Percentiles rank a stretch among this genome's conserved stretches.
Conservation (phyloP, 176 grass and related monocot species). For the Zoysia pacifica region DNA sequence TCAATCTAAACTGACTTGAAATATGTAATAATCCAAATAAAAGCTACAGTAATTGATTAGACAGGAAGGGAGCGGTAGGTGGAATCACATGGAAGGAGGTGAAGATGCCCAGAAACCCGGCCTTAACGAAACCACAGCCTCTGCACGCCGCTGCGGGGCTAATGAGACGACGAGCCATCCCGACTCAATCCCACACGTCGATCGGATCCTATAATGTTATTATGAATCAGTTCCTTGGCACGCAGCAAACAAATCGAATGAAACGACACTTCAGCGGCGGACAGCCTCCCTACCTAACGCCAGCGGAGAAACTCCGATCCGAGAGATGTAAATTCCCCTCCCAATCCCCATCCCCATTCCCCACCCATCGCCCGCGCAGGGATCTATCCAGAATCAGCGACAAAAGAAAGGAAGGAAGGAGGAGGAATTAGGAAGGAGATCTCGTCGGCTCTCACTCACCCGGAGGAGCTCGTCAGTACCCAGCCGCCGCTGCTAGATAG, state of each 20-base stretch:
- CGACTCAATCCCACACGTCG: constrained; percentile 27
- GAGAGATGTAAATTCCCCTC: neutral
- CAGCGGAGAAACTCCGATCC: too few relatives aligned
- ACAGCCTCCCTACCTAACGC: too few relatives aligned
- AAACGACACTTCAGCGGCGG: neutral
- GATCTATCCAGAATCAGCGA: too few relatives aligned
- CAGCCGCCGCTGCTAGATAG: neutral
- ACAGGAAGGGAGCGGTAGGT: constrained; percentile 43
- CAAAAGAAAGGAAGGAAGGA: too few relatives aligned
- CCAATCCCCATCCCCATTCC: too few relatives aligned
- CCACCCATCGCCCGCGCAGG: too few relatives aligned
- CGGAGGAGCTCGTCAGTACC: neutral
- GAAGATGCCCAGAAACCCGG: constrained; percentile 76
- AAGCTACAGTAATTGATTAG: neutral
- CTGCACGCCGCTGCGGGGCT: constrained; percentile 69
- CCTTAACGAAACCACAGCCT: constrained; percentile 75
- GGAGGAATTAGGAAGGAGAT: too few relatives aligned
- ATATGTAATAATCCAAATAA: constrained; percentile 2
- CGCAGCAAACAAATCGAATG: constrained; percentile 22
- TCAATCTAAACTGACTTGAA: constrained; percentile 16
- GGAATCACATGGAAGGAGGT: constrained; percentile 91
- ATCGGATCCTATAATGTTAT: constrained; percentile 12
- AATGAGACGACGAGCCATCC: constrained; percentile 89
- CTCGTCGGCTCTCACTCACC: too few relatives aligned
- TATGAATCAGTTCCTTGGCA: neutral